These are phyloP conservation scores for Sphagnum tenellum DNA, from an alignment of 225 moss, liverwort and hornwort genomes.

Conservation along the genomic window DNA sequence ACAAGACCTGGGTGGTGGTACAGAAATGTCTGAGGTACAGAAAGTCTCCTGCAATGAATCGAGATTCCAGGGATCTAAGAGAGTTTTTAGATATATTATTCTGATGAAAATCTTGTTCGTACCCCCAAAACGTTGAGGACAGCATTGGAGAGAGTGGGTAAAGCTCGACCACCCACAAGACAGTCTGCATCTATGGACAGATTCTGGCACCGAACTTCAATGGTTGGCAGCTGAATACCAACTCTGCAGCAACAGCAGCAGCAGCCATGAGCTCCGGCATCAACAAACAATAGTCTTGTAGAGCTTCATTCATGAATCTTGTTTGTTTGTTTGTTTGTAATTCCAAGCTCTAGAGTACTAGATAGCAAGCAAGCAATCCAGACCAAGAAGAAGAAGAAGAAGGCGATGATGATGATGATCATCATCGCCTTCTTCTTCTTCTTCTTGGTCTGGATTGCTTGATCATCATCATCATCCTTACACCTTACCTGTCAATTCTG, in stretches of 20 bases:
- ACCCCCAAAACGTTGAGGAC: constrained; percentile 59
- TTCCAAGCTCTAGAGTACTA: background rate
- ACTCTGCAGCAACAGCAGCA: constrained; percentile 20
- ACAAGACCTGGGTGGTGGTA: too few relatives aligned
- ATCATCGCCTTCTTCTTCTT: background rate
- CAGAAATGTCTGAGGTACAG: background rate
- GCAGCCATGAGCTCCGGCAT: background rate
- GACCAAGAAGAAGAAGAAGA: too few relatives aligned
- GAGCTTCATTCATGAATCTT: background rate
- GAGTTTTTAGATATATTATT: too few relatives aligned
- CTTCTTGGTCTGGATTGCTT: background rate
- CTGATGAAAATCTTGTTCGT: background rate
- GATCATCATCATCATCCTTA: background rate
- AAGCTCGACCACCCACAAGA: constrained; percentile 53
- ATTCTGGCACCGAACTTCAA: constrained; percentile 67
- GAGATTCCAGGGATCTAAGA: too few relatives aligned
- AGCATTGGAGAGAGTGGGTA: constrained; percentile 67
- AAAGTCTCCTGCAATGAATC: too few relatives aligned
- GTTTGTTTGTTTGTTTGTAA: background rate
- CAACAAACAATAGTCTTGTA: background rate
- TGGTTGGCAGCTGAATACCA: constrained; percentile 52
- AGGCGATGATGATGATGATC: too few relatives aligned
- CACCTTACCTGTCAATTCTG: constrained; percentile 56
- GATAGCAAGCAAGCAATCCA: too few relatives aligned
- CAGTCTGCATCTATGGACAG: constrained; percentile 57